Conservation (phyloP, 139 green algal species). For the Diplosphaera chodatii region DNA sequence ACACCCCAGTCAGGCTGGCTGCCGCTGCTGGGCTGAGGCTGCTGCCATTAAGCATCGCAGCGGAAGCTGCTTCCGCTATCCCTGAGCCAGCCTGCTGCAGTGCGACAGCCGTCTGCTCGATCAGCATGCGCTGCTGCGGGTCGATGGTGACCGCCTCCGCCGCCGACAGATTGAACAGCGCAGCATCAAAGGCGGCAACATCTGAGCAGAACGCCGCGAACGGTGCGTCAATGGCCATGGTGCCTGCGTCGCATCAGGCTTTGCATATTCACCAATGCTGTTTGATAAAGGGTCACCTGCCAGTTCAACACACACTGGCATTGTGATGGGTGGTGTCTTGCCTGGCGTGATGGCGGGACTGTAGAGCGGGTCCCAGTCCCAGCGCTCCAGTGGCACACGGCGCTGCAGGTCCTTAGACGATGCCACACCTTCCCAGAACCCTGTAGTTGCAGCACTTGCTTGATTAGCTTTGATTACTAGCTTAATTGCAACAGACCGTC, state of each 20-base stretch:
- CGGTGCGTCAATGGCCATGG: constrained; percentile 15
- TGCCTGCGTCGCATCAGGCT: no score
- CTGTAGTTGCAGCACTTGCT: no score
- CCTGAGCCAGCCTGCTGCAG: neutral
- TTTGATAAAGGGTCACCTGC: no score
- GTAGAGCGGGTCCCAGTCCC: constrained; percentile 26
- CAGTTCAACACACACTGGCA: no score
- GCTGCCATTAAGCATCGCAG: neutral
- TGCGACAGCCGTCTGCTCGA: constrained; percentile 18
- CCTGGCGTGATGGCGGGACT: constrained; percentile 2
- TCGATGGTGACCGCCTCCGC: constrained; percentile 53
- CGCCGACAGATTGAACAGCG: constrained; percentile 43
- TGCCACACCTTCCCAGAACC: neutral
- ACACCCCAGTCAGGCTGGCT: constrained; percentile 16
- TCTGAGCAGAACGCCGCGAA: constrained; percentile 54
- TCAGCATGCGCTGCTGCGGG: constrained; percentile 71
- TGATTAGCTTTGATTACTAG: no score
- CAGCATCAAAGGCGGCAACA: constrained; percentile 55
- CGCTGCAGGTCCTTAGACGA: constrained; percentile 9
- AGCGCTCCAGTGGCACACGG: constrained; percentile 16
- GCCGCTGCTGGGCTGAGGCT: neutral
- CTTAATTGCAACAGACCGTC: no score
- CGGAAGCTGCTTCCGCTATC: neutral
- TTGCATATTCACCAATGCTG: no score
- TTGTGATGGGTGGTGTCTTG: no score